Base-by-base conservation (phyloP, 768 basidiomycete genomes). In the Termitomyces sp. region DNA sequence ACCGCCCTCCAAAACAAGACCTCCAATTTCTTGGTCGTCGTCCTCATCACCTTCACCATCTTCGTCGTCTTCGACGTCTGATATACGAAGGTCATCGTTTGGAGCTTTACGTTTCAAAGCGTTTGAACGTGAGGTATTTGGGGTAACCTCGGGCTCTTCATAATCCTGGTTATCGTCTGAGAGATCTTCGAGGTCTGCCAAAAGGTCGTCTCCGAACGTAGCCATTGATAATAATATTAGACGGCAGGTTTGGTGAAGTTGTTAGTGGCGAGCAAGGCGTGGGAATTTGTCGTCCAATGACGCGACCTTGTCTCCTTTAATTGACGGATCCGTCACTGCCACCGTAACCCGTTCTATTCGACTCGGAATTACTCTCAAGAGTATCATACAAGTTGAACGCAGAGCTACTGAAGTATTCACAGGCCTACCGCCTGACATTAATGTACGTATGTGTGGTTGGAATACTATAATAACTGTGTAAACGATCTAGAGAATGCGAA, bases 151-250 rank as follows among this genome's bases (percentile, higher is more conserved):
- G 22, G 66, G 50, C 11, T 73, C 59, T 22, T 65, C 64, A 31
- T 73, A 69, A 43, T 84, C 79, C 35, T 81, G 76, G 47, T 77
- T 72, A 15, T 83, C 83, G 31, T 85, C 89, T 5, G 89, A 91
- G 53, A 92, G 80, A 45, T 85, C 91, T 43, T 95, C 92, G 13
- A 97, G 85, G 71, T 97, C 95, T 29, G 92, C 93, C 15, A 97
- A 76, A 16, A 98, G 86, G 67, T 96, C 93, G 72, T 98, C 89
- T 20, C 93, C 96, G 27, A 98, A 83, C 48, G 83, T 83, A 65
- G 85, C 85, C 89, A 92, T 92, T 25, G 36, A 46, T 29, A 9
- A 25, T 35, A 43, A 1, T 32, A 29, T 20, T 16, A 20, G 20
- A 29, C 5, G 29, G 3, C 29, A 29, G 5, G 29, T 29, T 29